A percentile compares a stretch with the other conserved stretches of the same genome.
Conservation (phyloP, 2,329 filamentous ascomycete genomes). For the Cryphonectria nitschkei region DNA sequence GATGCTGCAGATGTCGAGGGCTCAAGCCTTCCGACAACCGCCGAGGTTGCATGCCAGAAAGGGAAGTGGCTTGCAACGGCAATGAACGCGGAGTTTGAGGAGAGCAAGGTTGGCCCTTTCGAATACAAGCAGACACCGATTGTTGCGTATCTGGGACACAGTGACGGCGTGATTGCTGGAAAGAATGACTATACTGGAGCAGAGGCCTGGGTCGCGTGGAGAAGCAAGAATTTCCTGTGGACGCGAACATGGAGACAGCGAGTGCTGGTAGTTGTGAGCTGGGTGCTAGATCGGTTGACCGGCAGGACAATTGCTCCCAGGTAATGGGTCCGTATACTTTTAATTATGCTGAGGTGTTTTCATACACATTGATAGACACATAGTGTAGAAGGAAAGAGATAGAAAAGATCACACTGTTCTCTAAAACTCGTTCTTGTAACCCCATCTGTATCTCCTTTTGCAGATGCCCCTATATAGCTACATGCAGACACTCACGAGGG, state of each 20-base stretch:
- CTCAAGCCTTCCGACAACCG: slow-evolving; percentile 23
- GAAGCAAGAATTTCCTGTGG: slow-evolving; percentile 26
- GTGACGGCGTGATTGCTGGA: slow-evolving; percentile 25
- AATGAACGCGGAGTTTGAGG: slow-evolving; percentile 20
- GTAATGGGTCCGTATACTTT: not conserved
- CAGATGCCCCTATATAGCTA: not conserved
- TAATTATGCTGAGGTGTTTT: not conserved
- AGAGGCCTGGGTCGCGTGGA: slow-evolving; percentile 26
- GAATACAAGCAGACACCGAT: slow-evolving; percentile 21
- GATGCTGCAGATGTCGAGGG: slow-evolving; percentile 25
- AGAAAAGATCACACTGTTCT: not conserved
- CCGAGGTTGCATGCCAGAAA: slow-evolving; percentile 27
- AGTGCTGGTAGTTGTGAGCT: slow-evolving; percentile 19
- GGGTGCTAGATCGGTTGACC: slow-evolving; percentile 20
- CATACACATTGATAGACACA: not conserved
- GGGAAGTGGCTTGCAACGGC: slow-evolving; percentile 25
- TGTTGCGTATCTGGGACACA: slow-evolving; percentile 23
- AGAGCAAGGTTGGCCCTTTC: slow-evolving; percentile 9
- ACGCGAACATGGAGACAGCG: slow-evolving; percentile 23
- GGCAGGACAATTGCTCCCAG: slow-evolving; percentile 22
- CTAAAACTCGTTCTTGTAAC: not conserved
- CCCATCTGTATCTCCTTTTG: no score
- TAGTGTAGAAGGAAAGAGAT: not conserved
- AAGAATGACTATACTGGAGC: slow-evolving; percentile 25
- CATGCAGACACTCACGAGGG: no score